Conservation (phyloP, 257 asterid species). For the Nicotiana tomentosiformis region DNA sequence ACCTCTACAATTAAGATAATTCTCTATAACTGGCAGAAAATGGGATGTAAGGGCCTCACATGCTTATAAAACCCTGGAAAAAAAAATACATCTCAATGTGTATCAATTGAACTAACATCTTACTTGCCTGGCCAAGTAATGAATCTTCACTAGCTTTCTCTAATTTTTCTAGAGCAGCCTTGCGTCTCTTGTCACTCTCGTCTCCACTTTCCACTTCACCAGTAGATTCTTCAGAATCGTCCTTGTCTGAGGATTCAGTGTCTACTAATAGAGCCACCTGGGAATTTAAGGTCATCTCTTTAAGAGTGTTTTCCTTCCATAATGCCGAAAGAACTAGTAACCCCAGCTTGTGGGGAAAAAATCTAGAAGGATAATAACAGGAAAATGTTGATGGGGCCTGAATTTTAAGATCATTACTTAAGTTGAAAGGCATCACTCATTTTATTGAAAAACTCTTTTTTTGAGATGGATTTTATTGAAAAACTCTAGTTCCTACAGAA, state of each 20-base stretch:
- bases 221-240: conserved; percentile 26
- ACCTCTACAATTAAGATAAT: background rate
- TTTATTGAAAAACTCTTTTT: background rate
- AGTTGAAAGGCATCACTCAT: background rate
- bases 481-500: background rate
- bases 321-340: background rate
- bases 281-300: background rate
- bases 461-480: too few relatives aligned
- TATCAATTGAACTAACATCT: background rate
- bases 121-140: conserved; percentile 73
- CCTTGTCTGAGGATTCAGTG: conserved; percentile 52
- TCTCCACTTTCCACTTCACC: conserved; percentile 60
- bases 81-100: background rate
- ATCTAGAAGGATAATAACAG: background rate
- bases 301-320: background rate
- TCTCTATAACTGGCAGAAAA: background rate
- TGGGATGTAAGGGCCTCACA: background rate
- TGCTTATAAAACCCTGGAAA: background rate
- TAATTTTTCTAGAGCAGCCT: conserved; percentile 61
- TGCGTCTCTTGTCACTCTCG: conserved; percentile 54
- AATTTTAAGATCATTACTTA: background rate
- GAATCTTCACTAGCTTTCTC: conserved; percentile 89
- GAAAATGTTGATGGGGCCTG: background rate
- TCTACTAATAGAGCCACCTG: conserved; percentile 35
- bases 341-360: background rate